Percentiles rank a stretch among this genome's conserved stretches.
phyloP scores from a whole-genome alignment of 345 rosid species.

The Draba incana region DNA sequence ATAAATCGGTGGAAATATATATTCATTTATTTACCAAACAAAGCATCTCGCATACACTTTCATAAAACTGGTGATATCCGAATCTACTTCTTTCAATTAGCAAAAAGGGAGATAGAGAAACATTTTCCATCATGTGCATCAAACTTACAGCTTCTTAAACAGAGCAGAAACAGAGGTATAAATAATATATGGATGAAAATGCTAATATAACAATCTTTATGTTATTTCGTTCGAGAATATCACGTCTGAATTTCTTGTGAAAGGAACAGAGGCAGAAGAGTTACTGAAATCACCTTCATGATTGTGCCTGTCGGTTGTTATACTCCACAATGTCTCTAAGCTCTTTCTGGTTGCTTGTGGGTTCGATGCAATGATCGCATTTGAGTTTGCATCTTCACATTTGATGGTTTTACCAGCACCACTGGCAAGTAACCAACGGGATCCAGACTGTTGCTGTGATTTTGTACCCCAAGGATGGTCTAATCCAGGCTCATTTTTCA shows the following conservation, averaged over 20 bases:
- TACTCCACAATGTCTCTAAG: conserved; percentile 65
- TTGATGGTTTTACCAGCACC: conserved; percentile 52
- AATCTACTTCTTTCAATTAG: conserved; percentile 20
- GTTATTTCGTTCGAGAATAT: conserved; percentile 45
- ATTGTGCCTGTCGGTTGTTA: conserved; percentile 43
- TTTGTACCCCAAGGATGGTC: conserved; percentile 54
- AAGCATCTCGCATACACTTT: conserved; percentile 28
- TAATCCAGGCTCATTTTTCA: conserved; percentile 49
- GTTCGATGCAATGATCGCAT: conserved; percentile 46
- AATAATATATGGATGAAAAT: conserved; percentile 6
- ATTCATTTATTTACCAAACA: conserved; percentile 16
- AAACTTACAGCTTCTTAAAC: not conserved
- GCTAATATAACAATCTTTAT: conserved; percentile 12
- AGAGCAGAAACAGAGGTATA: not conserved
- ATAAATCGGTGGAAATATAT: not conserved
- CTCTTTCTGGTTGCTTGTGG: conserved; percentile 35
- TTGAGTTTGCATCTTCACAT: conserved; percentile 48
- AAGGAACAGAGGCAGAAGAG: conserved; percentile 38
- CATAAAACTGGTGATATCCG: not conserved
- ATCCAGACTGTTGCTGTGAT: conserved; percentile 60
- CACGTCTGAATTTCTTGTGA: conserved; percentile 60
- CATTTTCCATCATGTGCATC: conserved; percentile 4
- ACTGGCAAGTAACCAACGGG: conserved; percentile 66
- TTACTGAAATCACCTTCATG: conserved; percentile 41
- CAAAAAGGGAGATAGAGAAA: not conserved